A percentile compares a stretch with the other conserved stretches of the same genome.
Conservation (phyloP, 768 basidiomycete species). For the Leccinum rimulosum region DNA sequence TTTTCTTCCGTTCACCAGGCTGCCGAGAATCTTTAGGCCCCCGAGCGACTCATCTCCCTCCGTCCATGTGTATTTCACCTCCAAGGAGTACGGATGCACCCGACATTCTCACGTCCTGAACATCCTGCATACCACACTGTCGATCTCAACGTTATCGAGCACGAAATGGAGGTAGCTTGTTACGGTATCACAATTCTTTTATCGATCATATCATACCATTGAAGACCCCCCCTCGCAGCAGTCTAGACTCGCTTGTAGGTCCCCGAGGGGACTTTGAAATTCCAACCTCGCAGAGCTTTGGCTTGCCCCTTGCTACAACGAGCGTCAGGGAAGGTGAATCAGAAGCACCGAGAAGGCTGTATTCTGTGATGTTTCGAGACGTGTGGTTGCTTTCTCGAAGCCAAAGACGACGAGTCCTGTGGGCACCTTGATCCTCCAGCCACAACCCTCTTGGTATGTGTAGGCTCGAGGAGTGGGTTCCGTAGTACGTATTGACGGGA, state of each 20-base stretch:
- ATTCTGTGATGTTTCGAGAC: constrained; percentile 17
- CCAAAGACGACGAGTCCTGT: constrained; percentile 8
- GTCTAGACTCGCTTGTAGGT: constrained; percentile 22
- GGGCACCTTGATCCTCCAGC: constrained; percentile 22
- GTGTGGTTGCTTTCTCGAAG: constrained; percentile 18
- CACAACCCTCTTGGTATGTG: constrained; percentile 21
- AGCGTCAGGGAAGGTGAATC: constrained; percentile 31
- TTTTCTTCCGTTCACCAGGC: constrained; percentile 7
- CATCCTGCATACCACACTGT: constrained; percentile 6
- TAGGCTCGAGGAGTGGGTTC: constrained; percentile 9
- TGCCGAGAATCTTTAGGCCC: constrained; percentile 10
- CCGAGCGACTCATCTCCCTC: constrained; percentile 6
- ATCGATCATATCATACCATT: constrained; percentile 17
- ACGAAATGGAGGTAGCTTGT: constrained; percentile 17
- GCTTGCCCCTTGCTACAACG: constrained; percentile 24
- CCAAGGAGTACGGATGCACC: constrained; percentile 3
- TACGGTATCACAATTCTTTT: constrained; percentile 16
- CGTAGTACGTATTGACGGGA: constrained; percentile 3
- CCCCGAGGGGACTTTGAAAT: constrained; percentile 26
- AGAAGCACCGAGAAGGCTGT: constrained; percentile 20
- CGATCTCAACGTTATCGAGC: constrained; percentile 14
- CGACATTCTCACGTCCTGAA: constrained; percentile 18
- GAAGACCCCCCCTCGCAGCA: constrained; percentile 1
- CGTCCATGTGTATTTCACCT: constrained; percentile 3
- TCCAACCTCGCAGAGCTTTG: constrained; percentile 13